Evolutionary conservation across 2,329 filamentous ascomycete species (phyloP).

Genomic region (Aspergillus cejpii): DNA sequence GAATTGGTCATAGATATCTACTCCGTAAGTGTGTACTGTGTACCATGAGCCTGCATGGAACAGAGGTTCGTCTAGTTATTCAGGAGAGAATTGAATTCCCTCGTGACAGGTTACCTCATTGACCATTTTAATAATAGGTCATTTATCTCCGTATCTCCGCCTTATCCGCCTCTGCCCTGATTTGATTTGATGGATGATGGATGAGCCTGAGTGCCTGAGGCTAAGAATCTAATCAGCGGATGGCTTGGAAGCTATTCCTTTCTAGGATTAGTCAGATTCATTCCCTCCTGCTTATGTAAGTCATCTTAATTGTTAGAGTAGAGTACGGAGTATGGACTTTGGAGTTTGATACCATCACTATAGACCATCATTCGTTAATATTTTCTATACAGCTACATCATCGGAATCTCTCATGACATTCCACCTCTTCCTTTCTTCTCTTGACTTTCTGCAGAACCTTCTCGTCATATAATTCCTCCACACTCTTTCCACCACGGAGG

Average conservation of each 20-base stretch:
- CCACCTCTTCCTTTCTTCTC: slow-evolving; percentile 60
- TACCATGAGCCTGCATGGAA: background rate
- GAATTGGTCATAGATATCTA: background rate
- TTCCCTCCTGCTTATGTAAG: background rate
- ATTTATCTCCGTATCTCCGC: background rate
- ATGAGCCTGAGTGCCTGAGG: background rate
- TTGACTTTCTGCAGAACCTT: slow-evolving; percentile 63
- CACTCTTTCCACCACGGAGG: slow-evolving; percentile 59
- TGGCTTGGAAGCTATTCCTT: background rate
- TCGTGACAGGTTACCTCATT: background rate
- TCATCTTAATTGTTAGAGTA: too few species aligned
- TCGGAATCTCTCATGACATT: slow-evolving; percentile 47
- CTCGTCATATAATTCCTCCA: slow-evolving; percentile 67
- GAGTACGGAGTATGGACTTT: too few species aligned
- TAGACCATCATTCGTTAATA: slow-evolving; percentile 1
- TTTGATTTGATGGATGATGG: too few species aligned
- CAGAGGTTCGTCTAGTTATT: background rate
- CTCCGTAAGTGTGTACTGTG: background rate
- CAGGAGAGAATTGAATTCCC: background rate
- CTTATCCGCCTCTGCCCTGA: too few species aligned
- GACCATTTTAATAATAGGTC: background rate
- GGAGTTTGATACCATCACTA: too few species aligned
- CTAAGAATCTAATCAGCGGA: background rate
- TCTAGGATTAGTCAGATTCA: background rate
- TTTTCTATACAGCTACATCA: slow-evolving; percentile 19